Base-by-base conservation (phyloP, 148 eudicot genomes). In the Camellia sinensis region DNA sequence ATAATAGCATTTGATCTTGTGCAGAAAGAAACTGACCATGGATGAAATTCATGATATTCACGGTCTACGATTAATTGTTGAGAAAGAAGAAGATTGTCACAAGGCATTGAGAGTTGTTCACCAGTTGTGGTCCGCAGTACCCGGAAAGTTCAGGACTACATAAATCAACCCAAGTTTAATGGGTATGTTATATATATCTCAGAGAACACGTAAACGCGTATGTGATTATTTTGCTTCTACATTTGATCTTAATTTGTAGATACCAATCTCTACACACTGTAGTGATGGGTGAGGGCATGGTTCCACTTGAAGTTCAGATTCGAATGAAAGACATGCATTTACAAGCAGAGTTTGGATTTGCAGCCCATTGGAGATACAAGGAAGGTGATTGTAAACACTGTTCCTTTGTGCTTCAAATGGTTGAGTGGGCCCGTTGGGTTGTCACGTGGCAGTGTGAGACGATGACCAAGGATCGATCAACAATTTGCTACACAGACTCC, bases 261-360 rank as follows among this genome's bases (percentile, higher is more conserved):
- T 96, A 96, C 60, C 91, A 82, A 72, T 96, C 99, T 73, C 87
- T 96, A 62, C 99, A 96, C 74, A 92, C 99, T 3, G 99, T 96
- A 76, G 98, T 96, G 60, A 65, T 80, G 57, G 91, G 90, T 40
- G 92, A 92, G 71, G 97, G 88, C 43, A 87, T 85, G 93, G 90
- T 82, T 59, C 97, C 94, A 6, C 89, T 96, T 54, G 98, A 95
- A 89, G 97, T 95, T 87, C 98, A 92, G 82, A 93, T 96, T 73
- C 91, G 99, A 22, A 22, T 0, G 29, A 22, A 22, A 22, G 29
- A 22, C 29, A 22, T 22, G 29, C 29, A 22, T 22, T 22, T 22
- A 22, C 0, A 0, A 22, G 29, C 29, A 22, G 29, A 22, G 29
- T 22, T 22, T 22, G 29, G 29, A 22, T 22, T 22, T 22, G 29